Conservation (phyloP, 148 eudicot genomes). For the Chenopodium formosanum region DNA sequence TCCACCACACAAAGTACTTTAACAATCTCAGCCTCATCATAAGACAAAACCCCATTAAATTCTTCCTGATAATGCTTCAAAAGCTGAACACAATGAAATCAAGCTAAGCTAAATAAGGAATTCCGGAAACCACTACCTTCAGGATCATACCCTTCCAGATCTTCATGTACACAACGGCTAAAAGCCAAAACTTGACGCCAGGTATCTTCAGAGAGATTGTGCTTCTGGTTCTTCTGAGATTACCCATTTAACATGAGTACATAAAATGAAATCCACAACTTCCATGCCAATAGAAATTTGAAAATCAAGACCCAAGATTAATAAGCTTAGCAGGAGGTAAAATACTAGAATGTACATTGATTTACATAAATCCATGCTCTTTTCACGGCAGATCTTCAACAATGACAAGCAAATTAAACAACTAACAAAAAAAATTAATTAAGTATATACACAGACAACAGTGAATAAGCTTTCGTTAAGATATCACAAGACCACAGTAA, state of each 20-base stretch:
- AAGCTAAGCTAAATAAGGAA: not conserved
- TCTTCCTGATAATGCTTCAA: not conserved
- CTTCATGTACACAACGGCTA: conserved; percentile 93
- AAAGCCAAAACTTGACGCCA: conserved; percentile 93
- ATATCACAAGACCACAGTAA: not conserved
- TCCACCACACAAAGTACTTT: not conserved
- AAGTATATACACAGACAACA: too few species aligned
- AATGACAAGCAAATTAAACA: too few species aligned
- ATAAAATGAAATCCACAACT: not conserved
- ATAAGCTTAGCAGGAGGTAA: not conserved
- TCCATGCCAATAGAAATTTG: not conserved
- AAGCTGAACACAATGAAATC: not conserved
- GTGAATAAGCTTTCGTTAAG: not conserved
- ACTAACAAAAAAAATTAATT: too few species aligned
- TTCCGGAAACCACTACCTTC: conserved; percentile 58
- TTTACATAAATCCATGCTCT: not conserved
- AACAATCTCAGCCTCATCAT: not conserved
- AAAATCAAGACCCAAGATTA: not conserved
- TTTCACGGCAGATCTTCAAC: too few species aligned
- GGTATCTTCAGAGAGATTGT: conserved; percentile 93
- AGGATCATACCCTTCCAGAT: conserved; percentile 92
- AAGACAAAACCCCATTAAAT: not conserved
- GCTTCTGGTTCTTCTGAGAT: conserved; percentile 67
- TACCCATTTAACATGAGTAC: conserved; percentile 7
- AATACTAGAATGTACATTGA: not conserved